Conservation (phyloP, 139 green algal species). For the Spirogloea muscicola region DNA sequence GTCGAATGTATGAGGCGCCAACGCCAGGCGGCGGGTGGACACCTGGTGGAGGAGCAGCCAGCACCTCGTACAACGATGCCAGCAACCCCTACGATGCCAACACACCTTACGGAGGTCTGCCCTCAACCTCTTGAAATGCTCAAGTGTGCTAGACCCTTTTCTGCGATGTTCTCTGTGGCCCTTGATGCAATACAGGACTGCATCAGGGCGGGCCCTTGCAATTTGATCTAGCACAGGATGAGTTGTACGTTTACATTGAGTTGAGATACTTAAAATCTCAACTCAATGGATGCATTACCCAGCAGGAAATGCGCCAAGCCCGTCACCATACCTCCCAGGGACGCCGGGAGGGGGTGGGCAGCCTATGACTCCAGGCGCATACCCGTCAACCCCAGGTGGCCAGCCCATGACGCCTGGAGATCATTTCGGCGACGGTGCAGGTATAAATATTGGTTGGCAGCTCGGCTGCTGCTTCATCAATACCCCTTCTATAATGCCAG, state of each 20-base stretch:
- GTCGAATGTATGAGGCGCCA: constrained; percentile 35
- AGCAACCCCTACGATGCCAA: not conserved
- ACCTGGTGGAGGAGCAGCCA: constrained; percentile 3
- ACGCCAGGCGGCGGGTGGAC: constrained; percentile 11
- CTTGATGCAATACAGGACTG: not conserved
- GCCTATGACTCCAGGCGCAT: constrained; percentile 36
- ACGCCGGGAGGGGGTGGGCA: not conserved
- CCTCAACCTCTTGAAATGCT: not conserved
- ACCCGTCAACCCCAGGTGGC: constrained; percentile 3
- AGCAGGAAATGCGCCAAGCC: not conserved
- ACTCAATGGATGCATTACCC: not conserved
- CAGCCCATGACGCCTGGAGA: constrained; percentile 16
- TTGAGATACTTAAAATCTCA: no score
- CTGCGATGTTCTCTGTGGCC: not conserved
- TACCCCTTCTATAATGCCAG: not conserved
- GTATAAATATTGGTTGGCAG: no score
- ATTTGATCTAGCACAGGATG: not conserved
- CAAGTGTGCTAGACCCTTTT: not conserved
- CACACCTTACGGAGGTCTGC: constrained; percentile 10
- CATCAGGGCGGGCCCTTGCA: not conserved
- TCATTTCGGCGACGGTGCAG: no score
- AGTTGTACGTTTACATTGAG: no score
- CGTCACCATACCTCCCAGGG: not conserved
- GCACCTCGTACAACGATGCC: not conserved
- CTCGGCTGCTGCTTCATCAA: not conserved